Conservation (phyloP, 192 early-diverging fungal genomes). For the Rhizoclosmatium sp. region DNA sequence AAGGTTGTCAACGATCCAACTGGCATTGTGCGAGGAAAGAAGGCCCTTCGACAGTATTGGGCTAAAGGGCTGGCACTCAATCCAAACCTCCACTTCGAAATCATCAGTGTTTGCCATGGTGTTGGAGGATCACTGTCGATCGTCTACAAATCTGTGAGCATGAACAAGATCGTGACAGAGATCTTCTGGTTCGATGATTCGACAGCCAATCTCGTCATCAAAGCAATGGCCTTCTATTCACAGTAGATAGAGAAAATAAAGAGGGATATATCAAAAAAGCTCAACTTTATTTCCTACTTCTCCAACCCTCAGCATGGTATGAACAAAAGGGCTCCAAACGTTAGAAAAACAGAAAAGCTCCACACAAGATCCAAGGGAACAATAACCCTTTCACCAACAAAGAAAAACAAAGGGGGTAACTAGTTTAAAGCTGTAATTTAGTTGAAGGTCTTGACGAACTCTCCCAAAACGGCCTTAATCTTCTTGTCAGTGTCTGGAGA, state of each 20-base stretch:
- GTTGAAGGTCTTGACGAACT: slow-evolving; percentile 56
- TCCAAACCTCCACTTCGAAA: not conserved
- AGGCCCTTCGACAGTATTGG: not conserved
- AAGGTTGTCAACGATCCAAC: not conserved
- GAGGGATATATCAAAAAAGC: too few species aligned
- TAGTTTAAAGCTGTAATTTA: not conserved
- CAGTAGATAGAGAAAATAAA: not conserved
- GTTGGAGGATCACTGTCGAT: not conserved
- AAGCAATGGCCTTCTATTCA: slow-evolving; percentile 2
- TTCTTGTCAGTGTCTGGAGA: slow-evolving; percentile 89
- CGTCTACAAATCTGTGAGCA: not conserved
- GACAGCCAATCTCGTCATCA: not conserved
- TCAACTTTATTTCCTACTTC: too few species aligned
- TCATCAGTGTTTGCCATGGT: slow-evolving; percentile 2
- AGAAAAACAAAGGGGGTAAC: not conserved
- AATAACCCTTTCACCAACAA: not conserved
- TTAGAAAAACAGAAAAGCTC: too few species aligned
- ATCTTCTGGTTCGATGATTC: slow-evolving; percentile 3
- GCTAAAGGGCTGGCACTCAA: not conserved
- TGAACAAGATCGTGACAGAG: not conserved
- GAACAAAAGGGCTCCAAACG: too few species aligned
- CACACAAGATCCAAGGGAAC: not conserved
- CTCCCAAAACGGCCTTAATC: slow-evolving; percentile 82
- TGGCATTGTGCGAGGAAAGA: not conserved
- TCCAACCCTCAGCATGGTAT: too few species aligned